Percentiles rank a stretch among this genome's conserved stretches.
These are phyloP conservation scores for Plasmodium berghei DNA, from an alignment of 169 alveolate species.

Conservation along the genomic window DNA sequence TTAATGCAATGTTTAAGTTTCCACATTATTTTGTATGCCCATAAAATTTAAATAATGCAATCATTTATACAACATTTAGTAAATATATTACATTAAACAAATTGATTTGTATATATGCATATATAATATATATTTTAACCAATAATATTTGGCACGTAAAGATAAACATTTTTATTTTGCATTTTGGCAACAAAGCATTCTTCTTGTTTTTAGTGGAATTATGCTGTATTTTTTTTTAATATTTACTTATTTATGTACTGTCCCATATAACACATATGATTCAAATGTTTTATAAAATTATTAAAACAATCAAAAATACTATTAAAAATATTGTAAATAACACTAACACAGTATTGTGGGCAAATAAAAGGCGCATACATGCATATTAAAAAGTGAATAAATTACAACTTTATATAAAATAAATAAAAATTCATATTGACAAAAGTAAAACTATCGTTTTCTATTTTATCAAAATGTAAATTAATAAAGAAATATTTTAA, in stretches of 20 bases:
- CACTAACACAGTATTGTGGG: no score
- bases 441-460: no score
- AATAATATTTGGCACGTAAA: constrained; percentile 71
- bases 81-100: neutral
- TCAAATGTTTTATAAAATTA: no score
- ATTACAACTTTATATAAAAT: no score
- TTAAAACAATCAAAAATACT: no score
- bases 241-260: neutral
- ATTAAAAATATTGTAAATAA: no score
- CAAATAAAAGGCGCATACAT: no score
- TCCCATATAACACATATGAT: neutral
- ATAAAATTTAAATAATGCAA: neutral
- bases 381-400: no score
- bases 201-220: neutral
- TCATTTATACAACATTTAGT: neutral
- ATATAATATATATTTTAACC: constrained; percentile 36
- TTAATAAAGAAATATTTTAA: no score
- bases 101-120: neutral
- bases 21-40: neutral
- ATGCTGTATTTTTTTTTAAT: neutral
- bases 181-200: neutral
- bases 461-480: no score
- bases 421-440: no score
- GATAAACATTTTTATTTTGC: constrained; percentile 33
- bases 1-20: neutral